Base-by-base conservation (phyloP, 2,329 filamentous ascomycete species). In the Arthrobotrys conoides region DNA sequence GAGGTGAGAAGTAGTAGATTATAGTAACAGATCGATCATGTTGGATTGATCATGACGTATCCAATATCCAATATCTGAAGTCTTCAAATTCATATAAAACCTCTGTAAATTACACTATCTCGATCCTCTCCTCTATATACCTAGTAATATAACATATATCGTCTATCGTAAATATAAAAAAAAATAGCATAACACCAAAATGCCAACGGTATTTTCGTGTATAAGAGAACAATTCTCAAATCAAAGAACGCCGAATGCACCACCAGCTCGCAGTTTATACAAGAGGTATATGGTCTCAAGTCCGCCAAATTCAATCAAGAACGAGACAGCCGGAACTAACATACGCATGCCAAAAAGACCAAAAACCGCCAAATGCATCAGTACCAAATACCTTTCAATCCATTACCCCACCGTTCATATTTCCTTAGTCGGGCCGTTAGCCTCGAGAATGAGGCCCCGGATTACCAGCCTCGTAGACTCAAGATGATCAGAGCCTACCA, bases 401-500 rank as follows among this genome's bases (percentile, higher is more conserved):
- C 48, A 53, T 53, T 53, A 53, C 48, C 48, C 3, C 20, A 22
- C 14, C 20, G n/a, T 27, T 53, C 38, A 6, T 14, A 53, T 0
- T 1, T 22, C 22, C 22, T 27, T 10, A 24, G 24, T 3, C 20
- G 22, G 10, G 12, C 38, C 12, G 30, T 3, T 22, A n/a, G n/a
- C n/a, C 12, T 53, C 20, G n/a, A 36, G 9, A 12, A 12, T 36
- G 9, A 12, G 9, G 9, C 33, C 33, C 8, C 1, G 33, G 8
- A 9, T 1, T 30, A 30, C 27, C 27, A 30, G 27, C 27, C 8
- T 36, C 33, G 27, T 30, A 30, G 6, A 30, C 3, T n/a, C 27
- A 30, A 6, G 27, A 6, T 30, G 6, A 16, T 16, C 5, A 1
- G 16, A 36, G 5, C 9, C 16, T 38, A 90, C 90, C 90, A 91